Percentiles rank a stretch among this genome's conserved stretches.
Conservation (phyloP, 2,329 filamentous ascomycete genomes). For the Aspergillus quadricinctus region DNA sequence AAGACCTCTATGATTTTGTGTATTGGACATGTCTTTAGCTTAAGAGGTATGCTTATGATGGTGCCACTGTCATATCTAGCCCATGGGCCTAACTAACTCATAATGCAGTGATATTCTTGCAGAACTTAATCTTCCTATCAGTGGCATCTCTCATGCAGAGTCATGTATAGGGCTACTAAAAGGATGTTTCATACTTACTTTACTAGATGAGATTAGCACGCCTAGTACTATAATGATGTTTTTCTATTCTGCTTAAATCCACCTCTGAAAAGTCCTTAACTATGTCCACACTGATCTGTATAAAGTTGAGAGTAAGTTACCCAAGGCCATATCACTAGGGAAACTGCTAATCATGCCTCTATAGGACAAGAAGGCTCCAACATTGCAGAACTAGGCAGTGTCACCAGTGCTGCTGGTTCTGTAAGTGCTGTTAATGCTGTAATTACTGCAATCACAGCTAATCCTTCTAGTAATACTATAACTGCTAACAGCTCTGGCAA, state of each 20-base stretch:
- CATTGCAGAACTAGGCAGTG: background rate
- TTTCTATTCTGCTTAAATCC: slow-evolving; percentile 58
- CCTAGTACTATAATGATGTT: slow-evolving; percentile 46
- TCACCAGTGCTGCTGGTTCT: background rate
- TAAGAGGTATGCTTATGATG: slow-evolving; percentile 61
- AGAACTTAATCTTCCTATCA: slow-evolving; percentile 66
- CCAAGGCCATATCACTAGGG: background rate
- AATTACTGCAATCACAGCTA: background rate
- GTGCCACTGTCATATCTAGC: too few relatives aligned
- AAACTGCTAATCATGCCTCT: background rate
- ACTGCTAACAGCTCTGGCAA: background rate
- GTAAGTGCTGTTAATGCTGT: background rate
- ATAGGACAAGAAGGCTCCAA: slow-evolving; percentile 16
- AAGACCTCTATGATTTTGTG: slow-evolving; percentile 67
- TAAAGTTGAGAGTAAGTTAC: slow-evolving; percentile 33
- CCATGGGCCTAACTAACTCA: too few relatives aligned
- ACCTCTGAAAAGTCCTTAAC: slow-evolving; percentile 55
- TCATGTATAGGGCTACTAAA: slow-evolving; percentile 39
- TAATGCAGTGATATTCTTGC: slow-evolving; percentile 92
- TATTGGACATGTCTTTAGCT: slow-evolving; percentile 94
- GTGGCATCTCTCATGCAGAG: slow-evolving; percentile 56
- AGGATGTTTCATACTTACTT: slow-evolving; percentile 29
- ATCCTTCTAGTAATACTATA: background rate
- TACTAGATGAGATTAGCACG: slow-evolving; percentile 29
- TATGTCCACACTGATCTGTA: slow-evolving; percentile 54